These are phyloP conservation scores for Aspergillus mulundensis DNA, from an alignment of 495 filamentous ascomycete species.

Conservation along the genomic window DNA sequence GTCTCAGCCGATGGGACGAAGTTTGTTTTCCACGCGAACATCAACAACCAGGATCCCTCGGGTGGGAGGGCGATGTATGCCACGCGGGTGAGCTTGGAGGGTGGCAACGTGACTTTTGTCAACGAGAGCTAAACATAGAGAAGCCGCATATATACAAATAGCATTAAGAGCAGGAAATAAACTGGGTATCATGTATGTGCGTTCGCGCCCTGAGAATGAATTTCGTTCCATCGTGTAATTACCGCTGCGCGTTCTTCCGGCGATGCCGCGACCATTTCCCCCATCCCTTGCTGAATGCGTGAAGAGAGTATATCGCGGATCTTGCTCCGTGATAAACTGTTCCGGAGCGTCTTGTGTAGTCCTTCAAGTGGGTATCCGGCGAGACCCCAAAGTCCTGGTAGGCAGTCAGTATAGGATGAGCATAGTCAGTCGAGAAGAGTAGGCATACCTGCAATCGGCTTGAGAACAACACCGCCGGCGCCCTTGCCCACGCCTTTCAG, in stretches of 20 bases:
- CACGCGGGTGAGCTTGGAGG: not conserved
- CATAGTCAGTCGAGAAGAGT: not conserved
- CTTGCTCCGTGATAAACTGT: slow-evolving; percentile 56
- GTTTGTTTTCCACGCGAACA: slow-evolving; percentile 14
- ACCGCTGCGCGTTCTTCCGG: slow-evolving; percentile 19
- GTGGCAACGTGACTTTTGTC: not conserved
- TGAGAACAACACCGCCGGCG: slow-evolving; percentile 65
- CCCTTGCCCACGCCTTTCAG: slow-evolving; percentile 74
- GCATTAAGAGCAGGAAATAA: not conserved
- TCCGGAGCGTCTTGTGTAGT: slow-evolving; percentile 67
- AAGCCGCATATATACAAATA: not conserved
- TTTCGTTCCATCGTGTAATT: slow-evolving; percentile 17
- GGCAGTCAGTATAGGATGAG: not conserved
- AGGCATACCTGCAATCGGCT: slow-evolving; percentile 63
- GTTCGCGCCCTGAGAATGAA: not conserved
- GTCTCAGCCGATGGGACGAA: slow-evolving; percentile 5
- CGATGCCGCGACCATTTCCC: slow-evolving; percentile 41
- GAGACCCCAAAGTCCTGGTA: slow-evolving; percentile 56
- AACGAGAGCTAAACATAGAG: not conserved
- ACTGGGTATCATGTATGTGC: not conserved
- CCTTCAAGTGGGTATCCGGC: slow-evolving; percentile 74
- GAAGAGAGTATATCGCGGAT: slow-evolving; percentile 70
- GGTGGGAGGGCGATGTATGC: not conserved
- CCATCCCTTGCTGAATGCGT: slow-evolving; percentile 66
- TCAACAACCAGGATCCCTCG: not conserved